phyloP scores from a whole-genome alignment of 306 rosid genomes.

The Trifolium dubium region DNA sequence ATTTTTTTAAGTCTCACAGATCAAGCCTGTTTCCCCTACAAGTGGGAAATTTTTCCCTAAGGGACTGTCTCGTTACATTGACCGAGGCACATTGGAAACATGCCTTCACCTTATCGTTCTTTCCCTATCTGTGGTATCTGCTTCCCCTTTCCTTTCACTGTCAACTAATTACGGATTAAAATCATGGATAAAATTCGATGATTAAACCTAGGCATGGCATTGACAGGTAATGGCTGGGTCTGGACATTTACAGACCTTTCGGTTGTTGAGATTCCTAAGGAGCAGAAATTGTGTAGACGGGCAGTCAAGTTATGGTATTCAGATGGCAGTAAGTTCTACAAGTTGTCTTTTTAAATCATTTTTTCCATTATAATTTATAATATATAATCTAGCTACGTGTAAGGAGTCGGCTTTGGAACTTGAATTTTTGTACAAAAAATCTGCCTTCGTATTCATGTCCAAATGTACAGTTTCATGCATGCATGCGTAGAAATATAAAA shows the following conservation, averaged over 20 bases:
- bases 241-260: conserved; percentile 91
- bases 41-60: conserved; percentile 70
- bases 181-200: conserved; percentile 29
- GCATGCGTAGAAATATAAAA: conserved; percentile 6
- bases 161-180: conserved; percentile 29
- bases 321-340: conserved; percentile 88
- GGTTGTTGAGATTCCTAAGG: conserved; percentile 81
- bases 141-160: conserved; percentile 26
- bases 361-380: neutral
- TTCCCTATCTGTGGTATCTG: conserved; percentile 85
- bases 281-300: conserved; percentile 91
- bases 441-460: conserved; percentile 15
- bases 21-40: conserved; percentile 74
- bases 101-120: conserved; percentile 93
- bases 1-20: conserved; percentile 51
- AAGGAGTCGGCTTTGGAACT: conserved; percentile 24
- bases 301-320: conserved; percentile 88
- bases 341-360: neutral
- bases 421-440: conserved; percentile 8
- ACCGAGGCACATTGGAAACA: conserved; percentile 88
- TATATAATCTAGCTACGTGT: conserved; percentile 1
- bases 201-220: conserved; percentile 41
- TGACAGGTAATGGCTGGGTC: conserved; percentile 97
- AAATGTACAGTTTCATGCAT: conserved; percentile 15
- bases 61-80: conserved; percentile 85